Evolutionary conservation across 139 green algal species (phyloP).

Genomic region (Chloropicon primus): DNA sequence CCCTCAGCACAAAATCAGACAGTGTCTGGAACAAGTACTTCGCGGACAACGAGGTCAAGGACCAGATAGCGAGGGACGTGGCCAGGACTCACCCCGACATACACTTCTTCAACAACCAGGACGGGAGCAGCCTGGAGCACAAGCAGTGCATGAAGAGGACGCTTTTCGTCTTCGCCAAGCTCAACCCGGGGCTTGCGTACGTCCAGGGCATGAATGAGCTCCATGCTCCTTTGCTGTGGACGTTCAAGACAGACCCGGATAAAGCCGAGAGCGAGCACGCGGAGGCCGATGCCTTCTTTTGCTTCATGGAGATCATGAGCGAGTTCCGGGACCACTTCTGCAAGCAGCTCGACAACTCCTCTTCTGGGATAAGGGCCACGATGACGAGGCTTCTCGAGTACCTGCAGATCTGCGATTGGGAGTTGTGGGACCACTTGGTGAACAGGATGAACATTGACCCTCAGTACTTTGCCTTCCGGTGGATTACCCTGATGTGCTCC

Average conservation of each 20-base stretch:
- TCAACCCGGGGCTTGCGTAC: conserved; percentile 78
- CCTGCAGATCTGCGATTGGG: conserved; percentile 34
- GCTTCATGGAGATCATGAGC: conserved; percentile 68
- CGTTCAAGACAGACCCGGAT: conserved; percentile 56
- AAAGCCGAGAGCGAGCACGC: conserved; percentile 26
- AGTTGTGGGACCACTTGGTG: conserved; percentile 45
- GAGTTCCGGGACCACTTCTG: conserved; percentile 89
- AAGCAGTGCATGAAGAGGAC: conserved; percentile 56
- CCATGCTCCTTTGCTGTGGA: conserved; percentile 77
- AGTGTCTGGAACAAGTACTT: conserved; percentile 71
- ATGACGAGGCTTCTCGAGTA: conserved; percentile 48
- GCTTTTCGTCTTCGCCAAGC: conserved; percentile 94
- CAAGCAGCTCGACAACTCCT: conserved; percentile 82
- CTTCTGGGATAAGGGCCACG: conserved; percentile 66
- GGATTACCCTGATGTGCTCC: conserved; percentile 79
- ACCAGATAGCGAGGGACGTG: conserved; percentile 90
- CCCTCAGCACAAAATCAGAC: neutral
- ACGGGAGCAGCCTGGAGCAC: neutral
- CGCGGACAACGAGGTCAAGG: conserved; percentile 62
- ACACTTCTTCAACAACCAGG: conserved; percentile 79
- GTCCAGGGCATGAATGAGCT: conserved; percentile 99
- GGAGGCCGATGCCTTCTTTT: conserved; percentile 90
- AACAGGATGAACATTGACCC: conserved; percentile 21
- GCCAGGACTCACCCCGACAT: conserved; percentile 88
- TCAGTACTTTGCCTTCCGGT: conserved; percentile 90